Base-by-base conservation (phyloP, 495 filamentous ascomycete genomes). In the Penicillium salamii region DNA sequence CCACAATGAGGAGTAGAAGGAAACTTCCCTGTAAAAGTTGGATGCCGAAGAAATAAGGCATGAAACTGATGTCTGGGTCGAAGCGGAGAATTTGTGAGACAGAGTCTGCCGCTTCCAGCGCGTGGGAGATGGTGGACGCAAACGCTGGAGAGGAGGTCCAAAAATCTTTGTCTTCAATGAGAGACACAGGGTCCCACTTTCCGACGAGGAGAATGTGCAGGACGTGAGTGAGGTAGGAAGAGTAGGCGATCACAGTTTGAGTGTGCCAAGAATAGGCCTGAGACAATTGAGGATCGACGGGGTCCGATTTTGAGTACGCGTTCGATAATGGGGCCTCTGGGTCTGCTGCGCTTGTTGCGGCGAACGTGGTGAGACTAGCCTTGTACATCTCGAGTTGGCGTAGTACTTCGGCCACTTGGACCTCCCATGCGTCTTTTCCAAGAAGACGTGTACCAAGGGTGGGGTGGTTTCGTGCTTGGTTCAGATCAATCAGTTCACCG, bases 1-100 rank as follows among this genome's bases (percentile, higher is more conserved):
- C 89, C 52, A 89, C 89, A 44, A 91, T 90, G 24, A 91, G 74
- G 4, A 93, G 78, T 1, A 91, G 74, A 12, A 93, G 69, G 65
- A 91, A 93, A 34, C 87, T 90, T 6, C 89, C 87, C 59, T 91
- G 89, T 3, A 93, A 71, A 0, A 93, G 76, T 55, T 91, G 90
- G 55, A 93, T 91, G 41, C 88, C 89, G 59, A 90, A 93, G 64
- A 93, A 89, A 71, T 90, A 91, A 5, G 88, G 89, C 86, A 91
- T 93, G 68, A 91, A 91, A 58, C 88, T 89, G 28, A 91, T 78
- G 40, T 90, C 88, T 0, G 88, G 87, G 63, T 93, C 89, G 59
- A 83, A 87, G 49, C 90, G 86, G n/a, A 91, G 78, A 44, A 93
- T 89, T 57, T 89, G 85, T 68, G 82, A 84, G 49, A 91, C 84